Evolutionary conservation across 768 basidiomycete genomes (phyloP).

Genomic region (Lactifluus hygrophoroides): DNA sequence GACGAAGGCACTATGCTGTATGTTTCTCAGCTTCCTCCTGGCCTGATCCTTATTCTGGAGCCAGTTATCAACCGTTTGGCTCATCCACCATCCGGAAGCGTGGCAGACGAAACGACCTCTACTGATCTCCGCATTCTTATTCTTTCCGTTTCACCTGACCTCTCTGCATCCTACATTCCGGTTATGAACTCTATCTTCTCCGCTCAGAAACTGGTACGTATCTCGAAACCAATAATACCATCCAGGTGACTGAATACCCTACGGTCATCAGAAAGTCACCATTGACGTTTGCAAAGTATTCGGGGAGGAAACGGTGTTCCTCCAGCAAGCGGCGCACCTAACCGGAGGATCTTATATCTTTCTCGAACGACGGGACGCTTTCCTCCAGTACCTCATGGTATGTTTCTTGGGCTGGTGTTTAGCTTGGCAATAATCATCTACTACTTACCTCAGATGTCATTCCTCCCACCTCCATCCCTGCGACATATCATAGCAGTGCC

Average conservation of each 20-base stretch:
- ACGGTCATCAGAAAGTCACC: constrained; percentile 67
- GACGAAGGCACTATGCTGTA: constrained; percentile 90
- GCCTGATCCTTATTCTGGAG: constrained; percentile 26
- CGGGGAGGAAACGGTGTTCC: constrained; percentile 85
- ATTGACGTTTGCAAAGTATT: constrained; percentile 94
- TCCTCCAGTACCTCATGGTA: constrained; percentile 90
- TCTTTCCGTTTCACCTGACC: constrained; percentile 87
- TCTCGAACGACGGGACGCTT: constrained; percentile 67
- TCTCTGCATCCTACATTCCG: constrained; percentile 87
- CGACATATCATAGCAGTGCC: constrained; percentile 75
- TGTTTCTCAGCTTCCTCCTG: constrained; percentile 17
- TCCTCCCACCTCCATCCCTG: constrained; percentile 59
- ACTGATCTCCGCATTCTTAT: constrained; percentile 58
- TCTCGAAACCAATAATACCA: neutral
- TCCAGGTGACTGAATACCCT: neutral
- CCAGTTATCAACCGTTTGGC: constrained; percentile 59
- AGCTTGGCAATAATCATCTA: neutral
- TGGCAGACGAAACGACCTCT: constrained; percentile 28
- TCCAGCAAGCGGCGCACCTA: constrained; percentile 94
- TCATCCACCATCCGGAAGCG: constrained; percentile 27
- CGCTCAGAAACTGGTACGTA: constrained; percentile 85
- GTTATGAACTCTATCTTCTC: constrained; percentile 99
- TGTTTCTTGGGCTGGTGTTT: constrained; percentile 17
- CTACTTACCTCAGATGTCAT: constrained; percentile 67
- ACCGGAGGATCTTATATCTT: constrained; percentile 92